phyloP scores from a whole-genome alignment of 805 yeast genomes.

The Wickerhamiella musiphila region DNA sequence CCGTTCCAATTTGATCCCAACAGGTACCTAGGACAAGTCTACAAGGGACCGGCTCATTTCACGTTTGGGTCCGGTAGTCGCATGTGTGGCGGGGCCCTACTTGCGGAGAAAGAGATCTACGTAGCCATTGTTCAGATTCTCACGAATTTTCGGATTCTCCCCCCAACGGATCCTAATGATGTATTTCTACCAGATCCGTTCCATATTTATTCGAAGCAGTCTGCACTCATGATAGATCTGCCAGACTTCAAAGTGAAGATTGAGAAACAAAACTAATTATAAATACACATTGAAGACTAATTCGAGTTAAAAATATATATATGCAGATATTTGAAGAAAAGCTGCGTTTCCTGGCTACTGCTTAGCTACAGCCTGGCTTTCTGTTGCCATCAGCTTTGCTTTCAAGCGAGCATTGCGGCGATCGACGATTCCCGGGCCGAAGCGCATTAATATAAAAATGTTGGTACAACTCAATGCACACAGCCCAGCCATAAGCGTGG shows the following conservation, averaged over 20 bases:
- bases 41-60: conserved; percentile 28
- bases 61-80: conserved; percentile 49
- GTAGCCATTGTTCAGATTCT: conserved; percentile 36
- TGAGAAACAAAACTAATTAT: background rate
- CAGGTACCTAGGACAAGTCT: conserved; percentile 14
- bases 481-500: conserved; percentile 45
- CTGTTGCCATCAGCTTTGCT: background rate
- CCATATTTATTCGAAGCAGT: conserved; percentile 32
- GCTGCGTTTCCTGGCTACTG: no score
- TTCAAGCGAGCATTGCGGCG: background rate
- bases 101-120: conserved; percentile 52
- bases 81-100: conserved; percentile 50
- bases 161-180: conserved; percentile 22
- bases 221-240: conserved; percentile 50
- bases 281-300: background rate
- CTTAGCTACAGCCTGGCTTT: no score
- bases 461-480: conserved; percentile 12
- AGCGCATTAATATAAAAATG: conserved; percentile 3
- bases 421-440: conserved; percentile 1
- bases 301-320: background rate
- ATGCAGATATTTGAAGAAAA: background rate
- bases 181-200: conserved; percentile 36
- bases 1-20: conserved; percentile 20
- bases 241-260: conserved; percentile 17
- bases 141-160: conserved; percentile 33